These are phyloP conservation scores for Ascochyta viciae-villosae DNA, from an alignment of 2,329 filamentous ascomycete genomes.

Conservation along the genomic window DNA sequence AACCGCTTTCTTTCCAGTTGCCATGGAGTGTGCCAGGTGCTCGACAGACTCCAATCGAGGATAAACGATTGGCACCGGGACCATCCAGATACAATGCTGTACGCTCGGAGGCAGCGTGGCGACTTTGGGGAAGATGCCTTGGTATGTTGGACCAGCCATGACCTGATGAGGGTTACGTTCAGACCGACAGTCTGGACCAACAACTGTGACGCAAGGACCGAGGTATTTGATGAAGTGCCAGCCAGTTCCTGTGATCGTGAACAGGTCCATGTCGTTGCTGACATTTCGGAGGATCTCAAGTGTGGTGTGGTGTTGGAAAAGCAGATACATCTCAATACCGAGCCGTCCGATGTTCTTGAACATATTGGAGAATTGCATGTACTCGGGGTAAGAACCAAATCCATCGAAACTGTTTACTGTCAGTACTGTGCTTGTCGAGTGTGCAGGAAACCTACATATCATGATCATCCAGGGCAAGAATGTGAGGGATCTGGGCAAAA, in stretches of 20 bases:
- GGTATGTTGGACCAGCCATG: constrained; percentile 94
- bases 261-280: constrained; percentile 86
- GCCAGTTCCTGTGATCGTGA: constrained; percentile 94
- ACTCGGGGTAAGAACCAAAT: constrained; percentile 94
- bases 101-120: constrained; percentile 89
- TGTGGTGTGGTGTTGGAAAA: constrained; percentile 98
- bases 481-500: constrained; percentile 95
- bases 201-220: constrained; percentile 86
- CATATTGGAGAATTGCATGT: constrained; percentile 97
- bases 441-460: constrained; percentile 79
- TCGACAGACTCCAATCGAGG: constrained; percentile 91
- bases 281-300: constrained; percentile 91
- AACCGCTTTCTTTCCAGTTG: constrained; percentile 94
- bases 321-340: constrained; percentile 94
- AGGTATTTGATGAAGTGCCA: constrained; percentile 99
- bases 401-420: constrained; percentile 78
- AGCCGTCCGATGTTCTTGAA: constrained; percentile 98
- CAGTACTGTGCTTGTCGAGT: constrained; percentile 2
- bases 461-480: constrained; percentile 93
- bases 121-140: constrained; percentile 95
- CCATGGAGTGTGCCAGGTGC: constrained; percentile 86
- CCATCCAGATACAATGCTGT: constrained; percentile 96
- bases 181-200: constrained; percentile 89
- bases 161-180: constrained; percentile 91
- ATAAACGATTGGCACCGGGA: constrained; percentile 89